A percentile compares a stretch with the other conserved stretches of the same genome.
Conservation (phyloP, 305 asterid genomes). For the Solanum aculeatissimum region DNA sequence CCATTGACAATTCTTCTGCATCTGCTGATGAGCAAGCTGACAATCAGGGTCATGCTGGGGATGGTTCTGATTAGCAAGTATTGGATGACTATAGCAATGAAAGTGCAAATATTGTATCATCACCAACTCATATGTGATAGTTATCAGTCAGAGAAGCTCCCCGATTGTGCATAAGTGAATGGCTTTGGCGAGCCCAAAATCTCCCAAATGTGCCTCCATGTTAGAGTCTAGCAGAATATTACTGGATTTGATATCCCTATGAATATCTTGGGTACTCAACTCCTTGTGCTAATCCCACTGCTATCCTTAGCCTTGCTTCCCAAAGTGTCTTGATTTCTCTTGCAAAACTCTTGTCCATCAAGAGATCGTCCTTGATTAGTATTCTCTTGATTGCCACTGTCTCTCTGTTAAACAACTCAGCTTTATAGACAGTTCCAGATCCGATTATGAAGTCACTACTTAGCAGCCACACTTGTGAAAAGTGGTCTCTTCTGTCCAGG, state of each 20-base stretch:
- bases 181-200: constrained; percentile 83
- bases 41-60: constrained; percentile 5
- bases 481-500: constrained; percentile 55
- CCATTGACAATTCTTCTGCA: constrained; percentile 26
- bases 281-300: constrained; percentile 81
- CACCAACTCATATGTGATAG: too few relatives aligned
- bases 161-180: too few relatives aligned
- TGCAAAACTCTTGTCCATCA: constrained; percentile 71
- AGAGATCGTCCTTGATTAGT: constrained; percentile 42
- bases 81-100: too few relatives aligned
- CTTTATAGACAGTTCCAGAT: constrained; percentile 67
- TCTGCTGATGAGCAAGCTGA: constrained; percentile 18
- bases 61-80: too few relatives aligned
- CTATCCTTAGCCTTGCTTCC: constrained; percentile 70
- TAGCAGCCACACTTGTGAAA: constrained; percentile 40
- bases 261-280: constrained; percentile 88
- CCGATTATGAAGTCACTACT: constrained; percentile 80
- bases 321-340: constrained; percentile 86
- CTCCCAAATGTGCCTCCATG: constrained; percentile 90
- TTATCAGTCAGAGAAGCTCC: too few relatives aligned
- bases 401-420: constrained; percentile 57
- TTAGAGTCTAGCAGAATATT: constrained; percentile 65
- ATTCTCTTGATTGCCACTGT: constrained; percentile 80
- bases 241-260: constrained; percentile 86
- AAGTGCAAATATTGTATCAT: too few relatives aligned